Evolutionary conservation across 495 filamentous ascomycete genomes (phyloP).

Genomic region (Neurospora discreta): DNA sequence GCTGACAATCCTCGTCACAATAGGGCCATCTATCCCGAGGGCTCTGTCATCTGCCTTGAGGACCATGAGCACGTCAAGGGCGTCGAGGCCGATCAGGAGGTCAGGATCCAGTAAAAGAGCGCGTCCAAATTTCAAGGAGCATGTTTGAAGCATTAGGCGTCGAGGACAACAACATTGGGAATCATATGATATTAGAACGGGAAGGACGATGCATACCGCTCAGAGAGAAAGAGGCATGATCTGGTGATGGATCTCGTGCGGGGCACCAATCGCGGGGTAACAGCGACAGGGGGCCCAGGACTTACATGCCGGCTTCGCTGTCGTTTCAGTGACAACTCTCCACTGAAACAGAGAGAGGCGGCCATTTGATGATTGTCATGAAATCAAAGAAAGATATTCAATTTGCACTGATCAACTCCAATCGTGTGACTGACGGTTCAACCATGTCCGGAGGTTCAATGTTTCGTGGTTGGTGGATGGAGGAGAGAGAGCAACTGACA

Average conservation of each 20-base stretch:
- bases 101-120: constrained; percentile 54
- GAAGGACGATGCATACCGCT: neutral
- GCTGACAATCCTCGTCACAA: neutral
- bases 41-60: constrained; percentile 48
- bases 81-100: constrained; percentile 62
- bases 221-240: neutral
- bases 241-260: neutral
- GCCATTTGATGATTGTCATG: neutral
- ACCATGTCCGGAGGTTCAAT: neutral
- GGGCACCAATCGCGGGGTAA: neutral
- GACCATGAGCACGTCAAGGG: constrained; percentile 54
- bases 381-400: neutral
- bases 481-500: neutral
- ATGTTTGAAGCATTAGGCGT: neutral
- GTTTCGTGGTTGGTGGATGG: neutral
- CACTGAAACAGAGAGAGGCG: neutral
- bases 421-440: neutral
- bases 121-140: neutral
- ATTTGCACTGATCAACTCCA: neutral
- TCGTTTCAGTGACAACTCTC: neutral
- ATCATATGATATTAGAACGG: neutral
- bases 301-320: neutral
- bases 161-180: neutral
- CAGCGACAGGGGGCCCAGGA: neutral
- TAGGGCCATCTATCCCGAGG: constrained; percentile 66